These are phyloP conservation scores for Boletellus ananiceps DNA, from an alignment of 768 basidiomycete species.

Conservation along the genomic window DNA sequence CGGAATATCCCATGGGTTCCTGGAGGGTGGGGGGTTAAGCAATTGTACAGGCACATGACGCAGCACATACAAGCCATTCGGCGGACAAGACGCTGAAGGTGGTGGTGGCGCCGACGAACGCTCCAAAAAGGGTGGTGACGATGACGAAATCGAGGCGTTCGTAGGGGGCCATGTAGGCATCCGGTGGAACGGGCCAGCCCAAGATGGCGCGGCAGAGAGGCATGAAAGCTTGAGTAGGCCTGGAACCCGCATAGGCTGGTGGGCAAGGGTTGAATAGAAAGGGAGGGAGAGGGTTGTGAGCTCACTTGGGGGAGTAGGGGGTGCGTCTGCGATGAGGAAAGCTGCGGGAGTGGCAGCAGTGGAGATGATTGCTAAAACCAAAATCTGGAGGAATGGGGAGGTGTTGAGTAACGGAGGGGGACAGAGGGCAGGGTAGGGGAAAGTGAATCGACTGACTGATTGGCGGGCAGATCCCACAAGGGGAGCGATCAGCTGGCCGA, in stretches of 20 bases:
- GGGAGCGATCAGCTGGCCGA: constrained; percentile 72
- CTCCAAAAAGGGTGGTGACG: constrained; percentile 55
- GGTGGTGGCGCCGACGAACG: constrained; percentile 60
- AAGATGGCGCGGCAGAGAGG: constrained; percentile 53
- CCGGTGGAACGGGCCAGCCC: constrained; percentile 38
- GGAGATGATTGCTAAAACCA: constrained; percentile 67
- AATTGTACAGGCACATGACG: background rate
- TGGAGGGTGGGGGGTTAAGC: constrained; percentile 20
- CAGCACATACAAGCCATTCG: constrained; percentile 57
- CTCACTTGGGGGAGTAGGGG: constrained; percentile 78
- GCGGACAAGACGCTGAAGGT: constrained; percentile 62
- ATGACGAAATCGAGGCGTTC: constrained; percentile 73
- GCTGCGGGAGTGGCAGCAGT: constrained; percentile 56
- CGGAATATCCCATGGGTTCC: constrained; percentile 71
- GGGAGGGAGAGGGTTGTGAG: background rate
- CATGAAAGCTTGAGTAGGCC: constrained; percentile 46
- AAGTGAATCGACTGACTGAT: constrained; percentile 46
- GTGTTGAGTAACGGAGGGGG: background rate
- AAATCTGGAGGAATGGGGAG: constrained; percentile 40
- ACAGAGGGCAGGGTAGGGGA: background rate
- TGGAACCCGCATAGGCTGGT: constrained; percentile 65
- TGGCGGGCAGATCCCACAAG: constrained; percentile 47
- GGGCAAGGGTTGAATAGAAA: background rate
- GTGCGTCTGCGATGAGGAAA: constrained; percentile 54
- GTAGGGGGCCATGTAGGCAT: constrained; percentile 53